Conservation (phyloP, 2,329 filamentous ascomycete species). For the Juglanconis oblonga region DNA sequence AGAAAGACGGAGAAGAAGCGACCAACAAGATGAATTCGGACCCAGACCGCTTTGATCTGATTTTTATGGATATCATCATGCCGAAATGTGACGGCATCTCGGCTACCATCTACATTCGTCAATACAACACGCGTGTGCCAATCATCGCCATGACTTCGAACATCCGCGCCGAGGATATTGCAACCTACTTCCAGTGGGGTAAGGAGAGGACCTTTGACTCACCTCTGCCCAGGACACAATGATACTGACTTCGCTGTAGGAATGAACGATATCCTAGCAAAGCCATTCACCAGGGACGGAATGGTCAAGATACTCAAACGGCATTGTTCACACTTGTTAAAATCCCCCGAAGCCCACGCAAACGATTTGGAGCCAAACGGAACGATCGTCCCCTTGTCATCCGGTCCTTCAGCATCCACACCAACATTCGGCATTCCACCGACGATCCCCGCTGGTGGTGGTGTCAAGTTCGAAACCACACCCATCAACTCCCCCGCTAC, state of each 20-base stretch:
- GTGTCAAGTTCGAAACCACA: slow-evolving; percentile 52
- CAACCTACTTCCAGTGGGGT: slow-evolving; percentile 97
- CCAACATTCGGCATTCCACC: slow-evolving; percentile 28
- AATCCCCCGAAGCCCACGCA: slow-evolving; percentile 43
- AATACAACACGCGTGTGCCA: slow-evolving; percentile 76
- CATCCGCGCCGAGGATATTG: slow-evolving; percentile 92
- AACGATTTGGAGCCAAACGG: slow-evolving; percentile 38
- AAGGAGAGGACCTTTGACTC: slow-evolving; percentile 36
- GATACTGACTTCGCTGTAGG: slow-evolving; percentile 47
- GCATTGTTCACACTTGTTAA: slow-evolving; percentile 80
- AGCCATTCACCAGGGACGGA: slow-evolving; percentile 89
- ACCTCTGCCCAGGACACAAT: slow-evolving; percentile 6
- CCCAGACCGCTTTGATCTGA: slow-evolving; percentile 57
- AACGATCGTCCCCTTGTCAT: slow-evolving; percentile 20
- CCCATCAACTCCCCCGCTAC: slow-evolving; percentile 54
- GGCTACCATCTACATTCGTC: slow-evolving; percentile 87
- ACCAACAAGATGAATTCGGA: slow-evolving; percentile 73
- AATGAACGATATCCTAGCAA: slow-evolving; percentile 96
- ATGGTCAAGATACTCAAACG: slow-evolving; percentile 85
- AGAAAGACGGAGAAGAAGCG: slow-evolving; percentile 86
- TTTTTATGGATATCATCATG: slow-evolving; percentile 97
- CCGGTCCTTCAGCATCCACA: slow-evolving; percentile 17
- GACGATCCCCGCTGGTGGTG: slow-evolving; percentile 28
- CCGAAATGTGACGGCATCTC: slow-evolving; percentile 92
- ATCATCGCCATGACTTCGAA: slow-evolving; percentile 99